Evolutionary conservation across 257 asterid genomes (phyloP).

Genomic region (Linaria vulgaris): DNA sequence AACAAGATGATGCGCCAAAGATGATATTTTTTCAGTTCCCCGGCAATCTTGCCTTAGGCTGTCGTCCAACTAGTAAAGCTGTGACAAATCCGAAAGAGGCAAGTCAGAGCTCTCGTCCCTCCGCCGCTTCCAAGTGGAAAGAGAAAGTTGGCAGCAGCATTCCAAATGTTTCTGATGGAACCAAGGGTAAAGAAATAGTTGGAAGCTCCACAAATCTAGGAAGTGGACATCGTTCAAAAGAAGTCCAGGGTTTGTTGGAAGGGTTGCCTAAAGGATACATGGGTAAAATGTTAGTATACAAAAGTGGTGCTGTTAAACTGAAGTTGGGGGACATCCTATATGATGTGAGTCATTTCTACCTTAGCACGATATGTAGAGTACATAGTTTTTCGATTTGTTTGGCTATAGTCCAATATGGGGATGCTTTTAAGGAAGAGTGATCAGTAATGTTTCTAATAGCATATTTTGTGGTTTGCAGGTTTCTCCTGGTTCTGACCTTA

Average conservation of each 20-base stretch:
- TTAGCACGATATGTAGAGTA: too few relatives aligned
- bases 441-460: slow-evolving; percentile 20
- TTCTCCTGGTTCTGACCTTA: slow-evolving; percentile 44
- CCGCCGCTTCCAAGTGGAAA: not conserved
- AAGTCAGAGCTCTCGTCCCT: not conserved
- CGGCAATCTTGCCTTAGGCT: slow-evolving; percentile 39
- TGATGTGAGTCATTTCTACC: slow-evolving; percentile 54
- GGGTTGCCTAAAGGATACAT: slow-evolving; percentile 54
- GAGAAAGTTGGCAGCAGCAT: not conserved
- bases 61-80: not conserved
- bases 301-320: slow-evolving; percentile 77
- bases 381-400: too few relatives aligned
- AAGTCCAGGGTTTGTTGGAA: slow-evolving; percentile 37
- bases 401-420: not conserved
- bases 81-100: slow-evolving; percentile 10
- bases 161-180: not conserved
- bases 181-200: slow-evolving; percentile 38
- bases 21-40: slow-evolving; percentile 60
- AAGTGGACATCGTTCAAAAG: slow-evolving; percentile 16
- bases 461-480: slow-evolving; percentile 54
- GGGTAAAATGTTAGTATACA: slow-evolving; percentile 85
- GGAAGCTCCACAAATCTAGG: too few relatives aligned
- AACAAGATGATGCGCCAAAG: slow-evolving; percentile 30
- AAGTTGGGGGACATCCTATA: slow-evolving; percentile 63
- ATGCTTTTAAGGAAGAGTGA: too few relatives aligned